phyloP scores from a whole-genome alignment of 2,329 filamentous ascomycete genomes.

The Arthrobotrys sinensis region DNA sequence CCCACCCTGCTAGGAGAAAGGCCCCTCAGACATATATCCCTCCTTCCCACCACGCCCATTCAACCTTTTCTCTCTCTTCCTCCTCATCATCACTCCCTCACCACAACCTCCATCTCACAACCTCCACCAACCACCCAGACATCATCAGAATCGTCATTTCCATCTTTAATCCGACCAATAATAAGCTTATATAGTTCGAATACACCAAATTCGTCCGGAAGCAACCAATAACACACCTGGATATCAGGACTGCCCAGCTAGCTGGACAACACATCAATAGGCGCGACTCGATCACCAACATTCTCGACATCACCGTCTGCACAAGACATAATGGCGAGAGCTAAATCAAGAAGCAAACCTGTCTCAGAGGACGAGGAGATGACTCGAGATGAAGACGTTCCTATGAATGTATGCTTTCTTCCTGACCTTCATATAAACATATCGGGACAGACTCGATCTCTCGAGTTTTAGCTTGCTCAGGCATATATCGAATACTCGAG shows the following conservation, averaged over 20 bases:
- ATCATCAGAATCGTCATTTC: conserved; percentile 12
- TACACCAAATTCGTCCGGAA: conserved; percentile 37
- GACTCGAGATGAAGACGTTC: conserved; percentile 62
- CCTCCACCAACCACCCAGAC: conserved; percentile 33
- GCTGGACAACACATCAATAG: conserved; percentile 60
- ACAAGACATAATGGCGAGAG: conserved; percentile 41
- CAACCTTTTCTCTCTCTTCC: conserved; percentile 60
- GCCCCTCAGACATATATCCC: conserved; percentile 62
- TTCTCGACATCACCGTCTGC: conserved; percentile 8
- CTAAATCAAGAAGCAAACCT: conserved; percentile 50
- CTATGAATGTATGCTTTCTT: conserved; percentile 63
- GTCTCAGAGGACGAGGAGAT: conserved; percentile 54
- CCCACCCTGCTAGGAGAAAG: conserved; percentile 61
- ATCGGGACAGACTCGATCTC: conserved; percentile 15
- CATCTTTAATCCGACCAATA: conserved; percentile 13
- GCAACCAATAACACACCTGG: conserved; percentile 38
- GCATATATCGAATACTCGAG: conserved; percentile 29
- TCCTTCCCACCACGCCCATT: conserved; percentile 60
- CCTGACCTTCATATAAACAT: not conserved
- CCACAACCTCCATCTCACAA: conserved; percentile 25
- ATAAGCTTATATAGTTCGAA: conserved; percentile 13
- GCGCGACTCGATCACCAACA: conserved; percentile 36
- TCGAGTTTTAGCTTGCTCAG: conserved; percentile 25
- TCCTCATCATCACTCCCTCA: conserved; percentile 55
- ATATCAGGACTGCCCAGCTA: conserved; percentile 52